These are phyloP conservation scores for Aquilaria yunnanensis DNA, from an alignment of 345 rosid genomes.

Conservation along the genomic window DNA sequence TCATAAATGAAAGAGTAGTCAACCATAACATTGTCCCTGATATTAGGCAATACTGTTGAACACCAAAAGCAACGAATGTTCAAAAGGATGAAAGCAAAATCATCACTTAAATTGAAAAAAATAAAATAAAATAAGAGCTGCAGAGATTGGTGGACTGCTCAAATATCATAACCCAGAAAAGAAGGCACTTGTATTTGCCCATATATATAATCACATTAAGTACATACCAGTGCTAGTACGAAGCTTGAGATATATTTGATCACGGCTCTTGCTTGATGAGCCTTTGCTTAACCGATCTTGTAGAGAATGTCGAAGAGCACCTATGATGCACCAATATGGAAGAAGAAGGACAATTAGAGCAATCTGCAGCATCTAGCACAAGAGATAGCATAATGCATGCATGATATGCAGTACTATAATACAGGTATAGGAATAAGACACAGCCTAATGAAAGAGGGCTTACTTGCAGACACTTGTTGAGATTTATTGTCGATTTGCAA, in stretches of 20 bases:
- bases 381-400: not conserved
- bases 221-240: constrained; percentile 79
- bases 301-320: constrained; percentile 86
- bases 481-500: constrained; percentile 85
- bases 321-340: constrained; percentile 28
- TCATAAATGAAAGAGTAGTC: too few relatives aligned
- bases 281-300: constrained; percentile 92
- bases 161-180: too few relatives aligned
- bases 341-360: constrained; percentile 20
- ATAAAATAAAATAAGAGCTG: too few relatives aligned
- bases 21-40: too few relatives aligned
- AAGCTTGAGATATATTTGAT: constrained; percentile 83
- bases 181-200: too few relatives aligned
- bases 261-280: constrained; percentile 76
- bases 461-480: constrained; percentile 96
- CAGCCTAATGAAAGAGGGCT: constrained; percentile 16
- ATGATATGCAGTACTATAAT: not conserved
- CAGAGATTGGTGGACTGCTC: too few relatives aligned
- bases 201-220: too few relatives aligned
- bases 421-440: constrained; percentile 3
- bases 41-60: too few relatives aligned
- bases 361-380: constrained; percentile 7
- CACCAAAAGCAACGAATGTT: too few relatives aligned
- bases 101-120: too few relatives aligned
- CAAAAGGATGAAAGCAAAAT: too few relatives aligned